A percentile compares a stretch with the other conserved stretches of the same genome.
phyloP scores from a whole-genome alignment of 2,329 filamentous ascomycete genomes.

The Mycocentrospora acerina region DNA sequence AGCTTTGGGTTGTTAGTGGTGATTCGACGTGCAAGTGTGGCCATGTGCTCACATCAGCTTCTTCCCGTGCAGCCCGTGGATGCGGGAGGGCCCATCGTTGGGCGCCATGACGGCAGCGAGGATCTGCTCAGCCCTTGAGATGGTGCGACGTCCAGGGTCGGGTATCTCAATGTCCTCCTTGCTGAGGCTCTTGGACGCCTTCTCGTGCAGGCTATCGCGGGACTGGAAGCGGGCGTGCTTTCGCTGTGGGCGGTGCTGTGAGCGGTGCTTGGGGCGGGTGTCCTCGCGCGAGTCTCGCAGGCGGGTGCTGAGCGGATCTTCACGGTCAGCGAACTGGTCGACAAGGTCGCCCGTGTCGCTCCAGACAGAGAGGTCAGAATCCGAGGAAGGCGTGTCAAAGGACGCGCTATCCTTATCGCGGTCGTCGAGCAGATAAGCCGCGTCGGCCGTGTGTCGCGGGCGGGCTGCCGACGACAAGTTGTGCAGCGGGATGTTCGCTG shows the following conservation, averaged over 20 bases:
- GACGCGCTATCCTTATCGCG: slow-evolving; percentile 57
- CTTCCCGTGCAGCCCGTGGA: slow-evolving; percentile 93
- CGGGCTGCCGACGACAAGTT: slow-evolving; percentile 59
- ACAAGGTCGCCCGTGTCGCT: slow-evolving; percentile 93
- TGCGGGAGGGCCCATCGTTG: slow-evolving; percentile 67
- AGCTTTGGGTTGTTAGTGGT: slow-evolving; percentile 57
- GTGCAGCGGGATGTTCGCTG: slow-evolving; percentile 86
- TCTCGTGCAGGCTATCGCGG: slow-evolving; percentile 47
- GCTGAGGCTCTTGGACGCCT: slow-evolving; percentile 51
- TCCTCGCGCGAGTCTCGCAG: slow-evolving; percentile 67
- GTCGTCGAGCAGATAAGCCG: slow-evolving; percentile 43
- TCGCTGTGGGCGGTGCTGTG: slow-evolving; percentile 44
- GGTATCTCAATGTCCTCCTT: slow-evolving; percentile 82
- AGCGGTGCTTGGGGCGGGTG: slow-evolving; percentile 55
- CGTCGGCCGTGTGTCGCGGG: slow-evolving; percentile 41
- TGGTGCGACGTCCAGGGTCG: slow-evolving; percentile 61
- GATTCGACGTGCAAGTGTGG: neutral
- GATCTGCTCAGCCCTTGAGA: slow-evolving; percentile 67
- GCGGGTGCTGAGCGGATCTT: slow-evolving; percentile 76
- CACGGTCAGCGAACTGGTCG: slow-evolving; percentile 81
- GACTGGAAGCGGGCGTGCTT: slow-evolving; percentile 72
- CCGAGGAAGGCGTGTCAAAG: slow-evolving; percentile 55
- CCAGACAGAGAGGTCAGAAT: slow-evolving; percentile 78
- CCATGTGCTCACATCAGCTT: slow-evolving; percentile 71
- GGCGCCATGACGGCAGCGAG: slow-evolving; percentile 84